phyloP scores from a whole-genome alignment of 352 stramenopile genomes.

The Pythium rhizo-oryzae region DNA sequence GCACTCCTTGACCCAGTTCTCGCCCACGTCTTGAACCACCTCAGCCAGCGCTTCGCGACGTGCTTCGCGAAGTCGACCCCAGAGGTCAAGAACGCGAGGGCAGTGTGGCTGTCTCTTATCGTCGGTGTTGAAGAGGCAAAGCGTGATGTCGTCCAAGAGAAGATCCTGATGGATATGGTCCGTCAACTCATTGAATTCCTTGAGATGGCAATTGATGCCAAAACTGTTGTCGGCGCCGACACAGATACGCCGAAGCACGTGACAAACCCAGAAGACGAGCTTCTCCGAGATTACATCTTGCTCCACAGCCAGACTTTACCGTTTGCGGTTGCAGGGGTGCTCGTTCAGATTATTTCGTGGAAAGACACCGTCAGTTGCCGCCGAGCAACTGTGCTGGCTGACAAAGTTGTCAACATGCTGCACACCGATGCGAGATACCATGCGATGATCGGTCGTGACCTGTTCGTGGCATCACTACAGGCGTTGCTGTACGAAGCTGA shows the following conservation, averaged over 20 bases:
- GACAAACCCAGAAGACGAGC: constrained; percentile 55
- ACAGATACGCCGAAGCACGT: constrained; percentile 81
- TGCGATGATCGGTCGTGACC: constrained; percentile 50
- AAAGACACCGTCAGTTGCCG: constrained; percentile 77
- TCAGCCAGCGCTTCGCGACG: constrained; percentile 48
- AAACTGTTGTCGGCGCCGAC: constrained; percentile 69
- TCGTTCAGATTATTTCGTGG: constrained; percentile 68
- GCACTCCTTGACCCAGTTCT: constrained; percentile 70
- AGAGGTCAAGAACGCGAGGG: constrained; percentile 37
- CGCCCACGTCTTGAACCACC: constrained; percentile 52
- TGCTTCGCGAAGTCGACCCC: constrained; percentile 39
- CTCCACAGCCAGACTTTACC: constrained; percentile 46
- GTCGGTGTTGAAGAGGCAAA: constrained; percentile 74
- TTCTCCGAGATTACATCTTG: constrained; percentile 68
- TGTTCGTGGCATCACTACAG: constrained; percentile 64
- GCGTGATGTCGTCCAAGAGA: constrained; percentile 66
- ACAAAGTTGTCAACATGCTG: constrained; percentile 70
- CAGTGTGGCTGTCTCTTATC: constrained; percentile 53
- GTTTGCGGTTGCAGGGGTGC: constrained; percentile 48
- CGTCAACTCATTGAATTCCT: constrained; percentile 75
- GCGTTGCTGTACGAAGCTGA: constrained; percentile 58
- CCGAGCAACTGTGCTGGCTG: constrained; percentile 53
- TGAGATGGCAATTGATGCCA: constrained; percentile 70
- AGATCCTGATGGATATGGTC: constrained; percentile 76
- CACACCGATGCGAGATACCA: constrained; percentile 44